These are phyloP conservation scores for Cladosporium sp. DNA, from an alignment of 2,329 filamentous ascomycete species.

Conservation along the genomic window DNA sequence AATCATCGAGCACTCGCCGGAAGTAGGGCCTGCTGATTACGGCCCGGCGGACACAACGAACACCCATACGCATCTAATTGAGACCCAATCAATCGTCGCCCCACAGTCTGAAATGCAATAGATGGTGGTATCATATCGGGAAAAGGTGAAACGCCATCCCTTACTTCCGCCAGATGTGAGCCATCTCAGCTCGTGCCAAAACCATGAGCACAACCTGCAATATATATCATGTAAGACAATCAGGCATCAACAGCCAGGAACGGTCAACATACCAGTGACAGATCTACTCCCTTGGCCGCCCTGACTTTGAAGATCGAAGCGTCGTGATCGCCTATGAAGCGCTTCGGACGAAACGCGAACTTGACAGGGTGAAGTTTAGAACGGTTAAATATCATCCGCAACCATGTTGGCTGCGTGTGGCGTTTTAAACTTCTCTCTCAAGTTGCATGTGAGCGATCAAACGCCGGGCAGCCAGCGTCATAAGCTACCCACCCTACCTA, in stretches of 20 bases:
- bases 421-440: background rate
- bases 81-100: too few species aligned
- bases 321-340: background rate
- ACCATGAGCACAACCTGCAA: background rate
- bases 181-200: background rate
- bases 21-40: too few species aligned
- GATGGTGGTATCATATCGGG: too few species aligned
- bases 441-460: background rate
- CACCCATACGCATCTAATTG: too few species aligned
- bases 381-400: background rate
- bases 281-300: background rate
- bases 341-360: background rate
- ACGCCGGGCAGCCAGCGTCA: background rate
- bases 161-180: background rate
- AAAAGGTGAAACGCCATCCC: too few species aligned
- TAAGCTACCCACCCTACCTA: background rate
- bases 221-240: background rate
- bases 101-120: too few species aligned
- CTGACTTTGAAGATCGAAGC: background rate
- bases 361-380: background rate
- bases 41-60: too few species aligned
- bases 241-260: background rate
- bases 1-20: too few species aligned
- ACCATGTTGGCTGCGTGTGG: too few species aligned
- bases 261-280: background rate